A percentile compares a stretch with the other conserved stretches of the same genome.
Evolutionary conservation across 768 basidiomycete species (phyloP).

Genomic region (Mycena kentingensis): DNA sequence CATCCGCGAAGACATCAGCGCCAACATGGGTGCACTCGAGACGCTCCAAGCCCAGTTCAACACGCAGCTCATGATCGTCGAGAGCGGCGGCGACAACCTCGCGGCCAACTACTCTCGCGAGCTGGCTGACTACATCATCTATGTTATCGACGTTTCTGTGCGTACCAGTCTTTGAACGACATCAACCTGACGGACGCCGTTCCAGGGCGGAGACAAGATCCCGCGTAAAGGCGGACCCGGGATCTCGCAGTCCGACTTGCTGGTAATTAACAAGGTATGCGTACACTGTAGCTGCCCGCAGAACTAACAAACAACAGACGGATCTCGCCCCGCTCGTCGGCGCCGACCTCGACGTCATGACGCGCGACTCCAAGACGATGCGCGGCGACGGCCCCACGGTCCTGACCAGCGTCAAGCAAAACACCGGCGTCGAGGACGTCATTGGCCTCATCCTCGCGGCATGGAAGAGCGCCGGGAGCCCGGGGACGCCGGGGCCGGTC

Average conservation of each 20-base stretch:
- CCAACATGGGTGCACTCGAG: constrained; percentile 95
- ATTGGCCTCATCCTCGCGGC: constrained; percentile 80
- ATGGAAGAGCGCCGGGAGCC: constrained; percentile 83
- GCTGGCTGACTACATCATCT: constrained; percentile 96
- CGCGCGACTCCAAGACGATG: constrained; percentile 90
- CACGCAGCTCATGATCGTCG: constrained; percentile 91
- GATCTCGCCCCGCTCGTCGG: constrained; percentile 92
- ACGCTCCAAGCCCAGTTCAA: constrained; percentile 88
- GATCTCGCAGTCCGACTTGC: constrained; percentile 91
- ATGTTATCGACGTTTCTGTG: constrained; percentile 86
- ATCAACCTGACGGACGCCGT: constrained; percentile 1
- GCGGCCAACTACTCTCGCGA: constrained; percentile 97
- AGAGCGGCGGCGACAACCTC: constrained; percentile 95
- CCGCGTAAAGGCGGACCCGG: constrained; percentile 98
- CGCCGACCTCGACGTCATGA: constrained; percentile 94
- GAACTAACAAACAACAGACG: too few relatives aligned
- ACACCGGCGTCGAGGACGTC: constrained; percentile 79
- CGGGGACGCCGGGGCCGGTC: constrained; percentile 58
- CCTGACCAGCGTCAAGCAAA: constrained; percentile 82
- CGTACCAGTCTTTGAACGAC: constrained; percentile 7
- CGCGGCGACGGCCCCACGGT: constrained; percentile 92
- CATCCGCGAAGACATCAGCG: constrained; percentile 96
- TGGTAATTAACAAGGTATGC: constrained; percentile 91
- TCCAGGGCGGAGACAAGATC: constrained; percentile 94
- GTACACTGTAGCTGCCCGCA: too few relatives aligned